phyloP scores from a whole-genome alignment of 352 stramenopile species.

The Thraustochytrium sp. region DNA sequence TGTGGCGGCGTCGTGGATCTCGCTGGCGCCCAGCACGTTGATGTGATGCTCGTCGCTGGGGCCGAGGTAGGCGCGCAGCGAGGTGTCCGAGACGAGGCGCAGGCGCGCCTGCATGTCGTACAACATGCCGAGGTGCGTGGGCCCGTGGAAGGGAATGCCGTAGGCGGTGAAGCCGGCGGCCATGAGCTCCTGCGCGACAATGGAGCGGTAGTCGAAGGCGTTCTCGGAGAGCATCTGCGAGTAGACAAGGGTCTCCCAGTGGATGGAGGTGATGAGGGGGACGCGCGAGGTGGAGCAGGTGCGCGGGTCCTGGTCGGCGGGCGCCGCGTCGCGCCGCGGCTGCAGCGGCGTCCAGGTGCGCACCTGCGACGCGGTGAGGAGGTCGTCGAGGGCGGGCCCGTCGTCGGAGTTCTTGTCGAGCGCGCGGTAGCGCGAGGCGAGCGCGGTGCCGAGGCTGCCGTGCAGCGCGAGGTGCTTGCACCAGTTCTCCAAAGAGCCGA shows the following conservation, averaged over 20 bases:
- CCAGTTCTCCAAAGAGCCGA: constrained; percentile 32
- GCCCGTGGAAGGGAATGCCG: neutral
- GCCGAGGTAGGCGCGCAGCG: neutral
- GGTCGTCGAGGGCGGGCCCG: neutral
- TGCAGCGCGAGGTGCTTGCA: constrained; percentile 39
- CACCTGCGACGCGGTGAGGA: neutral
- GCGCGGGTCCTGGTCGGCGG: neutral
- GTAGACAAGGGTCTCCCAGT: constrained; percentile 11
- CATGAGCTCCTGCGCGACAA: constrained; percentile 25
- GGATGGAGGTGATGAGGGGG: neutral
- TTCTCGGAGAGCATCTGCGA: constrained; percentile 13
- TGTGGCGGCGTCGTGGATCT: too few species aligned
- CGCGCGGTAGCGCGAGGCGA: neutral
- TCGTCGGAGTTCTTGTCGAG: constrained; percentile 1
- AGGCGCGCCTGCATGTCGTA: neutral
- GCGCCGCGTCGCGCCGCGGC: neutral
- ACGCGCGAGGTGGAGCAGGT: neutral
- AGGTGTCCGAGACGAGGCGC: neutral
- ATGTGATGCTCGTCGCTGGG: neutral
- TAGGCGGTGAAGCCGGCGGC: neutral
- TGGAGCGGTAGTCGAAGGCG: neutral
- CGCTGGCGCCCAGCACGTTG: neutral
- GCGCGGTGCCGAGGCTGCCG: neutral
- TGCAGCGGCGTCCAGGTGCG: neutral
- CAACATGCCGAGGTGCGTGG: neutral